These are phyloP conservation scores for Candida dubliniensis DNA, from an alignment of 1,139 yeast species.

Conservation along the genomic window DNA sequence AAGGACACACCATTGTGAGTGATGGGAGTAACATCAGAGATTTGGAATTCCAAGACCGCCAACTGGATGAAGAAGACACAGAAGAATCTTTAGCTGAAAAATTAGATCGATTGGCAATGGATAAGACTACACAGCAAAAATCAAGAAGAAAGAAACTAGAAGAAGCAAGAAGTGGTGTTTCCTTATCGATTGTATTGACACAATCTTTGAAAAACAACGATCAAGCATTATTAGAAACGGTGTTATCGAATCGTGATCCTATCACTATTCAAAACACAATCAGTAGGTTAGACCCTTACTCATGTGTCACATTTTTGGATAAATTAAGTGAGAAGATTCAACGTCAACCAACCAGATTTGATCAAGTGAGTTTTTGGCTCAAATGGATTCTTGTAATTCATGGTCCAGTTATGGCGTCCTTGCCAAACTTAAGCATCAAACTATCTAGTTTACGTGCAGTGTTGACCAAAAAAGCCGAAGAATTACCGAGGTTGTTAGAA, in stretches of 20 bases:
- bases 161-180: constrained; percentile 52
- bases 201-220: constrained; percentile 76
- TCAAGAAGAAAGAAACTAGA: constrained; percentile 22
- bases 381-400: constrained; percentile 91
- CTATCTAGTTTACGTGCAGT: constrained; percentile 79
- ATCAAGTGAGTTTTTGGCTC: constrained; percentile 82
- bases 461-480: constrained; percentile 68
- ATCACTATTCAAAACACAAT: constrained; percentile 71
- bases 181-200: constrained; percentile 63
- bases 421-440: constrained; percentile 67
- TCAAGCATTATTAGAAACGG: constrained; percentile 73
- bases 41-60: constrained; percentile 44
- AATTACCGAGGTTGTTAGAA: constrained; percentile 76
- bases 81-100: constrained; percentile 60
- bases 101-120: constrained; percentile 43
- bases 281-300: constrained; percentile 63
- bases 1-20: constrained; percentile 62
- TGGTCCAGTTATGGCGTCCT: constrained; percentile 71
- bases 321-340: constrained; percentile 83
- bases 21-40: constrained; percentile 66
- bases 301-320: constrained; percentile 76
- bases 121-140: constrained; percentile 27
- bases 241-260: constrained; percentile 74
- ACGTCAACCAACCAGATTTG: constrained; percentile 63
- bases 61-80: constrained; percentile 26